Evolutionary conservation across 2,329 filamentous ascomycete species (phyloP).

Genomic region (Colletotrichum sp.): DNA sequence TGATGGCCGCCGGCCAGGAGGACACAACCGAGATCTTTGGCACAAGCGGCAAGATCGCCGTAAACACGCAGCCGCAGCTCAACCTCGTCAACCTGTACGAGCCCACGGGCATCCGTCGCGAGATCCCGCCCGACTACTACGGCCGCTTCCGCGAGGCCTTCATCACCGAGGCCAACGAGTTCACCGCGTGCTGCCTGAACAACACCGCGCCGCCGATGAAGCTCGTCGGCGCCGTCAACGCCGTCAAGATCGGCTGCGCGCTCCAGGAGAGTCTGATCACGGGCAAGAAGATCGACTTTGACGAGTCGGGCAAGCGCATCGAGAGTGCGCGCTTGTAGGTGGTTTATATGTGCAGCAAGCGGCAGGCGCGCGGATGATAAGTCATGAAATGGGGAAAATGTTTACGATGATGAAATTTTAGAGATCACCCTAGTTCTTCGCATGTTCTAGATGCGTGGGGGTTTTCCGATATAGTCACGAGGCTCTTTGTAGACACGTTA

Average conservation of each 20-base stretch:
- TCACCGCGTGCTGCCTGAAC: conserved; percentile 63
- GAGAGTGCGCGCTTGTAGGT: conserved; percentile 34
- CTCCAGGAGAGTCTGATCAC: conserved; percentile 62
- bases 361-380: neutral
- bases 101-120: conserved; percentile 56
- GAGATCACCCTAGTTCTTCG: neutral
- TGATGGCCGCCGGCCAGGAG: conserved; percentile 73
- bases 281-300: conserved; percentile 63
- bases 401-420: neutral
- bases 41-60: conserved; percentile 65
- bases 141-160: conserved; percentile 68
- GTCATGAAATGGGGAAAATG: neutral
- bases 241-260: conserved; percentile 65
- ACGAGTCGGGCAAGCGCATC: conserved; percentile 52
- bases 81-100: conserved; percentile 63
- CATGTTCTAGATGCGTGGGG: neutral
- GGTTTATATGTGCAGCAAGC: conserved; percentile 22
- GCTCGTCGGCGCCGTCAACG: conserved; percentile 60
- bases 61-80: conserved; percentile 63
- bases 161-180: conserved; percentile 66
- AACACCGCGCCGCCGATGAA: conserved; percentile 59
- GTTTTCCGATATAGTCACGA: neutral
- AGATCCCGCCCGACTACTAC: conserved; percentile 67
- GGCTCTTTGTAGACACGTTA: neutral
- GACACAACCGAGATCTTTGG: conserved; percentile 73